phyloP scores from a whole-genome alignment of 805 yeast genomes.

The Zygotorulaspora sp. region DNA sequence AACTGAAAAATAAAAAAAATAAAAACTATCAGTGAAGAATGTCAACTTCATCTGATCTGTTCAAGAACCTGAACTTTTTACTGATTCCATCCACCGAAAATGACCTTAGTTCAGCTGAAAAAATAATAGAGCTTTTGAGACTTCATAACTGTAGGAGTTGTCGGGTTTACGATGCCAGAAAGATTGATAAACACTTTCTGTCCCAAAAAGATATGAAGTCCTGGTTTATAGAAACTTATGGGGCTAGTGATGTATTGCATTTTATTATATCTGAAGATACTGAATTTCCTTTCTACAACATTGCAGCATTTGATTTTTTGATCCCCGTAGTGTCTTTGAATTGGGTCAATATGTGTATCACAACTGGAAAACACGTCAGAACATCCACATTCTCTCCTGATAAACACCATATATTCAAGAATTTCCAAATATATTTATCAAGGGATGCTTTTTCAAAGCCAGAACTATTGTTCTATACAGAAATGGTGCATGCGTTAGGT shows the following conservation, averaged over 20 bases:
- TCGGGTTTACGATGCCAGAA: constrained; percentile 7
- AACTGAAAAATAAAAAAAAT: too few relatives aligned
- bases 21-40: too few relatives aligned
- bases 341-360: constrained; percentile 27
- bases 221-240: constrained; percentile 19
- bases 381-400: constrained; percentile 57
- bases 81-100: constrained; percentile 13
- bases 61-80: constrained; percentile 23
- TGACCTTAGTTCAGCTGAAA: constrained; percentile 6
- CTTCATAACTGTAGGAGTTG: constrained; percentile 17
- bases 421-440: constrained; percentile 50
- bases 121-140: constrained; percentile 10
- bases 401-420: constrained; percentile 58
- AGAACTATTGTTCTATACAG: constrained; percentile 65
- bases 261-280: constrained; percentile 24
- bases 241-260: constrained; percentile 17
- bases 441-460: constrained; percentile 47
- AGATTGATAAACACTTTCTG: not conserved
- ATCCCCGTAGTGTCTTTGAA: constrained; percentile 30
- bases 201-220: constrained; percentile 1
- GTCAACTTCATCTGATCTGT: constrained; percentile 11
- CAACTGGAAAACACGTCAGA: constrained; percentile 21
- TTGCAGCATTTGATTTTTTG: constrained; percentile 28
- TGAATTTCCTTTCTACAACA: constrained; percentile 28
- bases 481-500: constrained; percentile 57